Base-by-base conservation (phyloP, 305 asterid species). In the Fraxinus ornus region DNA sequence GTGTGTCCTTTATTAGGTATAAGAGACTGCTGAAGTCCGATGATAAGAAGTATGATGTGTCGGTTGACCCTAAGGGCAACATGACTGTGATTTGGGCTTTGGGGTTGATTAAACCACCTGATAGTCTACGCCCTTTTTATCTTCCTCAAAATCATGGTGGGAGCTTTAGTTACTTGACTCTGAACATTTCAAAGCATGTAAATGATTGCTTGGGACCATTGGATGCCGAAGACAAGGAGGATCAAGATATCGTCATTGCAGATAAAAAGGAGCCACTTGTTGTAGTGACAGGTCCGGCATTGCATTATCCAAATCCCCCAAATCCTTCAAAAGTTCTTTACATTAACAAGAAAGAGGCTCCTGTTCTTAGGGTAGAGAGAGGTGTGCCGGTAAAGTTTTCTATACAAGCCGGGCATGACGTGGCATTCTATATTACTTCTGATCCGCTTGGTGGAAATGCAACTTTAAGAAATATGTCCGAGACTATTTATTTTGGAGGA, bases 401-500 rank as follows among this genome's bases (percentile, higher is more conserved):
- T 2, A 91, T 96, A 39, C 99, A 94, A 83, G 99, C 98, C 5
- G 99, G 99, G 60, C 99, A 96, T 82, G 97, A 96, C 80, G 98
- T 96, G 88, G 98, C 99, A 12, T 84, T 96, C 21, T 96, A 94
- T 70, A 81, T 96, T 75, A 96, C 99, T 57, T 96, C 99, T 78
- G 98, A 96, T 87, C 97, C 95, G 21, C 86, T 96, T 84, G 99
- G 99, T 68, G 99, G 99, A 83, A 96, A 96, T 88, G 97, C 99
- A 64, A 96, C 99, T 78, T 77, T 73, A 86, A 92, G 98, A 85
- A 96, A 96, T 88, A 77, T 44, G 85, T 81, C 98, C 0, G 99
- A 94, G 92, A 92, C 92, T 70, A 89, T 94, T 85, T 96, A 94
- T 85, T 94, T 92, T 84, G 99, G 99, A 36, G 99, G 98, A 32